Evolutionary conservation across 805 yeast genomes (phyloP).

Genomic region (Teunomyces pallodes): DNA sequence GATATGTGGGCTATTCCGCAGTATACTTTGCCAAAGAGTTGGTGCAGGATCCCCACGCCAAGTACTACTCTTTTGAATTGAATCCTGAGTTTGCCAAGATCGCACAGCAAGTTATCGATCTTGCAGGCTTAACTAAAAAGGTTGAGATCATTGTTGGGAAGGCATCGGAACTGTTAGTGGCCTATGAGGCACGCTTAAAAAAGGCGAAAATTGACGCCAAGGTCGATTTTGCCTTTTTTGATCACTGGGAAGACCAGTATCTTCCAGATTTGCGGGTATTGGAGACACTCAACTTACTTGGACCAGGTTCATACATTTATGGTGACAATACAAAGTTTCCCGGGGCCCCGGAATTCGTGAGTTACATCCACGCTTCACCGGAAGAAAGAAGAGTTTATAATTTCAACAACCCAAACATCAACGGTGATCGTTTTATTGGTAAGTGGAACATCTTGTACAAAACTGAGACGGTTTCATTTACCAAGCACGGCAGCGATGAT

Average conservation of each 20-base stretch:
- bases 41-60: conserved; percentile 19
- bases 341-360: conserved; percentile 39
- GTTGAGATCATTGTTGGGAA: conserved; percentile 33
- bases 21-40: conserved; percentile 29
- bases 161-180: conserved; percentile 26
- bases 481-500: conserved; percentile 19
- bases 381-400: conserved; percentile 33
- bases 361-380: conserved; percentile 38
- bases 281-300: conserved; percentile 38
- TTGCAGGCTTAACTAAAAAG: conserved; percentile 31
- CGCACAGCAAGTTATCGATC: conserved; percentile 24
- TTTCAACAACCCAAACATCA: conserved; percentile 18
- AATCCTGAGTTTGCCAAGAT: conserved; percentile 29
- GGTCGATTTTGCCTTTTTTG: conserved; percentile 38
- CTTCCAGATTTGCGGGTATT: conserved; percentile 42
- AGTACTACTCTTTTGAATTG: conserved; percentile 34
- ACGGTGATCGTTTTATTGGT: conserved; percentile 29
- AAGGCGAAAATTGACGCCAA: conserved; percentile 14
- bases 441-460: conserved; percentile 43
- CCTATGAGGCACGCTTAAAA: conserved; percentile 17
- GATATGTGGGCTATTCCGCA: conserved; percentile 38
- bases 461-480: conserved; percentile 19
- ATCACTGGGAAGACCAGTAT: conserved; percentile 38
- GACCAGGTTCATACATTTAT: conserved; percentile 36
- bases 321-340: conserved; percentile 38